Evolutionary conservation across 2,329 filamentous ascomycete species (phyloP).

Genomic region (Fusarium newnesense): DNA sequence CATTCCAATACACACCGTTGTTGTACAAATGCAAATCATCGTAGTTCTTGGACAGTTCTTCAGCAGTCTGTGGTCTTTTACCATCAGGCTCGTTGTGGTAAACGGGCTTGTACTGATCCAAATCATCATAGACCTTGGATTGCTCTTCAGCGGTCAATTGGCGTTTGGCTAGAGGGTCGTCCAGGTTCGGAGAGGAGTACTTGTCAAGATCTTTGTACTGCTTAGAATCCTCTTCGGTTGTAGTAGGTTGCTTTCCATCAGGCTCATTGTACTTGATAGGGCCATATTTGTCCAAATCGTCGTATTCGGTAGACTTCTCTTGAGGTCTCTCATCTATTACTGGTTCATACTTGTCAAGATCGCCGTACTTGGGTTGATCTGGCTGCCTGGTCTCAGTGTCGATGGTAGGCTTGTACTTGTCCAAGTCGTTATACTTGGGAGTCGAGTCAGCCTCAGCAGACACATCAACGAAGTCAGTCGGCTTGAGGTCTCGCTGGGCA

Average conservation of each 20-base stretch:
- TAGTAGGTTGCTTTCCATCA: conserved; percentile 32
- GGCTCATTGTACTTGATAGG: conserved; percentile 48
- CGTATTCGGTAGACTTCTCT: conserved; percentile 46
- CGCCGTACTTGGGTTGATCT: conserved; percentile 43
- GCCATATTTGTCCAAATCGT: conserved; percentile 52
- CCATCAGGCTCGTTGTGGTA: conserved; percentile 52
- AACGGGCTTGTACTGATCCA: conserved; percentile 51
- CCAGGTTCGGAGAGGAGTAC: conserved; percentile 46
- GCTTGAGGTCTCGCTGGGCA: conserved; percentile 50
- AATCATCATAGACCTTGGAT: conserved; percentile 53
- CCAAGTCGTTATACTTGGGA: conserved; percentile 49
- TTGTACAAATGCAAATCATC: conserved; percentile 51
- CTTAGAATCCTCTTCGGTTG: conserved; percentile 44
- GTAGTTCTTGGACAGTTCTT: conserved; percentile 51
- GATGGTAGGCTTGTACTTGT: conserved; percentile 50
- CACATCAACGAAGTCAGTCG: conserved; percentile 42
- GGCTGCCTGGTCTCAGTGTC: conserved; percentile 38
- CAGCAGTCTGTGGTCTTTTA: conserved; percentile 41
- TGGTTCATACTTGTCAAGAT: conserved; percentile 52
- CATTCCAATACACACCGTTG: conserved; percentile 45
- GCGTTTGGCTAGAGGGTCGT: conserved; percentile 43
- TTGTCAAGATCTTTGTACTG: conserved; percentile 52
- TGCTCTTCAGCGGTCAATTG: conserved; percentile 48
- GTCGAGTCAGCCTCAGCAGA: conserved; percentile 33
- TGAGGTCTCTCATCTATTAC: conserved; percentile 44